Conservation (phyloP, 1,284 basidiomycete species). For the Moesziomyces sp. region DNA sequence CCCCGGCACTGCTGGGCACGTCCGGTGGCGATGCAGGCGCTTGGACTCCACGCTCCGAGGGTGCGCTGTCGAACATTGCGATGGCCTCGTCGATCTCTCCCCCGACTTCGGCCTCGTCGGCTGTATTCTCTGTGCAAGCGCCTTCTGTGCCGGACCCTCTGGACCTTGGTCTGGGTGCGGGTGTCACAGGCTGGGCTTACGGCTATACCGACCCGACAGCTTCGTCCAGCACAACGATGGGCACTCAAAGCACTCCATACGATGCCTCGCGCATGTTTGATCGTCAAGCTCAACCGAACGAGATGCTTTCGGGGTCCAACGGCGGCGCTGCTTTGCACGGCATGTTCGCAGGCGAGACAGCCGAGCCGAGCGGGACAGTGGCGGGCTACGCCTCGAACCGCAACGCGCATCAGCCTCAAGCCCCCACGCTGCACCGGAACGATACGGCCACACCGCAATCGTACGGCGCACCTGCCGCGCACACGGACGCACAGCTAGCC, state of each 20-base stretch:
- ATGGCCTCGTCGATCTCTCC: slow-evolving; percentile 24
- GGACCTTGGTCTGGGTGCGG: slow-evolving; percentile 1
- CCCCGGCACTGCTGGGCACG: slow-evolving; percentile 6
- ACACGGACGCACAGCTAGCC: neutral
- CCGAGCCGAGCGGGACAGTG: neutral
- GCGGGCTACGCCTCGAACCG: neutral
- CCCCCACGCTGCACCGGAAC: slow-evolving; percentile 3
- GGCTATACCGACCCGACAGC: neutral
- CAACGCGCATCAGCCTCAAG: neutral
- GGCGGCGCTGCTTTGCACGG: too few relatives aligned
- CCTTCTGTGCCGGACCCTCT: slow-evolving; percentile 14
- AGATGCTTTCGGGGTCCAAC: too few relatives aligned
- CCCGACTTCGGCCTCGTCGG: slow-evolving; percentile 5
- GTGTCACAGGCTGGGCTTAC: neutral
- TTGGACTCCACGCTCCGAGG: slow-evolving; percentile 23
- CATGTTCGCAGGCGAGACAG: too few relatives aligned
- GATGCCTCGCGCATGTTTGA: too few relatives aligned
- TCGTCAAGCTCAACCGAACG: too few relatives aligned
- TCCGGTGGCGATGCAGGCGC: neutral
- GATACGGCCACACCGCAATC: slow-evolving; percentile 13
- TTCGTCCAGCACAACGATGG: neutral
- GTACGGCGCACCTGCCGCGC: slow-evolving; percentile 1
- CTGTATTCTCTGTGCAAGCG: slow-evolving; percentile 14
- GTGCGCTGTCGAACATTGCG: slow-evolving; percentile 13
- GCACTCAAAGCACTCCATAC: neutral